phyloP scores from a whole-genome alignment of 2,329 filamentous ascomycete species.

The Fusarium sp. region DNA sequence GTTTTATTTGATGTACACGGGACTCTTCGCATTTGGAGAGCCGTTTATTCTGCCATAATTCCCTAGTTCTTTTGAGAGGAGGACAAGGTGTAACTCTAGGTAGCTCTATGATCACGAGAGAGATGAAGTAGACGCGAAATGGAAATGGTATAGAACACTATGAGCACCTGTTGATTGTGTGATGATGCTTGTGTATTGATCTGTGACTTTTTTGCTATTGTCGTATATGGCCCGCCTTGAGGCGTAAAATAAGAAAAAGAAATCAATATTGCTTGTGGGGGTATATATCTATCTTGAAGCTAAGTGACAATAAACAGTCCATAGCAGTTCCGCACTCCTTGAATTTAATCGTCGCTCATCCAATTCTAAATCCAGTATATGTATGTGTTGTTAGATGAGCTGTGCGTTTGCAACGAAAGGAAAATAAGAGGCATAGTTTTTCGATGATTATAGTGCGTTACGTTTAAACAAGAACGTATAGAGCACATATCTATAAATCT shows the following conservation, averaged over 20 bases:
- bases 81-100: constrained; percentile 53
- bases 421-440: no score
- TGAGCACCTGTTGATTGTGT: no score
- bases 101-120: constrained; percentile 54
- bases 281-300: constrained; percentile 29
- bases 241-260: no score
- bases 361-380: not conserved
- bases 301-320: not conserved
- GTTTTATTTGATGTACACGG: constrained; percentile 42
- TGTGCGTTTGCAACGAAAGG: no score
- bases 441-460: not conserved
- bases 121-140: constrained; percentile 53
- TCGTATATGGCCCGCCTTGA: no score
- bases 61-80: constrained; percentile 31
- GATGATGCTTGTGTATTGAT: no score
- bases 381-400: no score
- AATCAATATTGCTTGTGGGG: not conserved
- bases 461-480: constrained; percentile 60
- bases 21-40: constrained; percentile 37
- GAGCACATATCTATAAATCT: constrained; percentile 58
- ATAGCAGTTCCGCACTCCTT: no score
- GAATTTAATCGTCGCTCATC: not conserved
- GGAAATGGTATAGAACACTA: constrained; percentile 44
- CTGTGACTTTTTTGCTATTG: no score
- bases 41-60: constrained; percentile 49